phyloP scores from a whole-genome alignment of 441 rosid genomes.

The Eugenia klotzschiana region DNA sequence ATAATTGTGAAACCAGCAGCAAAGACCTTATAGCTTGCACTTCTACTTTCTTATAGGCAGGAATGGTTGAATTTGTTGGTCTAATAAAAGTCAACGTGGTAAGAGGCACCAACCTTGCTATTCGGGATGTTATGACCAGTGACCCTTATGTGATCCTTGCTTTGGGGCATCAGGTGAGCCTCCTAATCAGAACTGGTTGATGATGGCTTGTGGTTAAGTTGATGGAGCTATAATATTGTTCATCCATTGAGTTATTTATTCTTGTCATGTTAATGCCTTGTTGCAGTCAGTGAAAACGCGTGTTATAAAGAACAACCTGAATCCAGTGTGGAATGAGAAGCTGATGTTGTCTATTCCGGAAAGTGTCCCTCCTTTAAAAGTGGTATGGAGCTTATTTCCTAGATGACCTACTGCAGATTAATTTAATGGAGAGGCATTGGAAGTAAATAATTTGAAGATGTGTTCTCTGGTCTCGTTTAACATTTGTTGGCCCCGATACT shows the following conservation, averaged over 20 bases:
- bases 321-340: constrained; percentile 95
- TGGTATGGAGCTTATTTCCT: constrained; percentile 29
- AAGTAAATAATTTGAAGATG: not conserved
- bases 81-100: constrained; percentile 87
- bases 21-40: not conserved
- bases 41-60: constrained; percentile 44
- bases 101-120: constrained; percentile 81
- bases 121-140: constrained; percentile 78
- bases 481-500: not conserved
- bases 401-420: not conserved
- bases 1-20: not conserved
- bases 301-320: constrained; percentile 85
- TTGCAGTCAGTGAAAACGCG: constrained; percentile 81
- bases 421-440: not conserved
- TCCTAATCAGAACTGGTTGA: not conserved
- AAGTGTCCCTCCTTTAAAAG: constrained; percentile 72
- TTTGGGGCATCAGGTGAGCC: constrained; percentile 77
- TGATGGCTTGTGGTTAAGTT: not conserved
- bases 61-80: constrained; percentile 95
- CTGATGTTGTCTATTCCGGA: constrained; percentile 92
- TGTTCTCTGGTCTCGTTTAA: not conserved
- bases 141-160: constrained; percentile 87
- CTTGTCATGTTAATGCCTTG: not conserved
- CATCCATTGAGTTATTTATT: not conserved
- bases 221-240: not conserved